Conservation (phyloP, 106 monocot genomes). For the Narthecium ossifragum region DNA sequence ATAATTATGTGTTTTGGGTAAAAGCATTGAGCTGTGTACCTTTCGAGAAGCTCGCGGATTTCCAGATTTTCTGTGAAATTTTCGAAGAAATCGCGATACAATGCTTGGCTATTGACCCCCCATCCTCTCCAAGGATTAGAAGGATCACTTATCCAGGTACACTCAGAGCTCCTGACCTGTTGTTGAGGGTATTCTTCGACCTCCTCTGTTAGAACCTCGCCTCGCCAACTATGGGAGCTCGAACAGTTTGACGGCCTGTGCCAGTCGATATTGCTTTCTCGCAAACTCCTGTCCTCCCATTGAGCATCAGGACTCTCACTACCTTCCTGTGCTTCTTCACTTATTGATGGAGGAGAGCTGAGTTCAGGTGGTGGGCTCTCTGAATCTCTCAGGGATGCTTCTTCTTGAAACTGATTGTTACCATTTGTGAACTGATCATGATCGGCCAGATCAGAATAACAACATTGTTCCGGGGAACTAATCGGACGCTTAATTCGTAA, state of each 20-base stretch:
- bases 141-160: slow-evolving; percentile 24
- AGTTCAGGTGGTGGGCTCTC: slow-evolving; percentile 14
- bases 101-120: not conserved
- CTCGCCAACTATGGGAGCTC: slow-evolving; percentile 20
- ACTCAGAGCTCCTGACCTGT: not conserved
- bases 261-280: slow-evolving; percentile 5
- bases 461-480: not conserved
- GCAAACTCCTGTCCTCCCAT: slow-evolving; percentile 26
- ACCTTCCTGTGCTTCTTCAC: slow-evolving; percentile 23
- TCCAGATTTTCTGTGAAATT: slow-evolving; percentile 45
- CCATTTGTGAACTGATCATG: slow-evolving; percentile 1
- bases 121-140: slow-evolving; percentile 28
- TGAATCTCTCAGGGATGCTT: slow-evolving; percentile 5
- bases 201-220: slow-evolving; percentile 19
- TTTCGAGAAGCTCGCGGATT: slow-evolving; percentile 48
- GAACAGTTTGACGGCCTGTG: slow-evolving; percentile 17
- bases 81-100: slow-evolving; percentile 14
- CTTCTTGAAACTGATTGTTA: slow-evolving; percentile 15
- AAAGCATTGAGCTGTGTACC: no score
- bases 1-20: no score
- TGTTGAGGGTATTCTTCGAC: slow-evolving; percentile 18
- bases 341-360: slow-evolving; percentile 9
- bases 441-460: not conserved
- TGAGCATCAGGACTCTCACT: slow-evolving; percentile 21
- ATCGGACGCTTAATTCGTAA: not conserved